phyloP scores from a whole-genome alignment of 768 basidiomycete genomes.

The Lactarius hatsudake region DNA sequence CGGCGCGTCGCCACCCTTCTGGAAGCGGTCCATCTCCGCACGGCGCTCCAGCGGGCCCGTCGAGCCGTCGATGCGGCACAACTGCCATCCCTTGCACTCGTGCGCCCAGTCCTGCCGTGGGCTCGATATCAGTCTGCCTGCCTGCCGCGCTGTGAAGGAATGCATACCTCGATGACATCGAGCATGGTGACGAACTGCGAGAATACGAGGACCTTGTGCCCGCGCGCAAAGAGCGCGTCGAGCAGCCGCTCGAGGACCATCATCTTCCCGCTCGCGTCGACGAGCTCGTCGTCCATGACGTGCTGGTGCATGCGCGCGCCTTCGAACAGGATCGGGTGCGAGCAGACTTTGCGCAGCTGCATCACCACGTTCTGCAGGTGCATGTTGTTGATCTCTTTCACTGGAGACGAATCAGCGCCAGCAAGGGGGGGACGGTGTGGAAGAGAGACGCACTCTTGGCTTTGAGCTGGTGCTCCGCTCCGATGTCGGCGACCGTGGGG shows the following conservation, averaged over 20 bases:
- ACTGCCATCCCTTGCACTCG: constrained; percentile 74
- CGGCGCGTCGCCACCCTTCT: constrained; percentile 58
- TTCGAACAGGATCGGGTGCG: constrained; percentile 88
- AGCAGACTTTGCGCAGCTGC: constrained; percentile 96
- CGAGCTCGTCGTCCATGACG: constrained; percentile 72
- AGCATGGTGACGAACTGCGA: constrained; percentile 97
- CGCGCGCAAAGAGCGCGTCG: constrained; percentile 70
- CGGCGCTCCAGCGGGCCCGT: constrained; percentile 80
- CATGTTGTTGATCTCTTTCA: constrained; percentile 87
- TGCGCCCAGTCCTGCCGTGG: constrained; percentile 76
- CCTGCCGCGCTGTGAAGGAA: constrained; percentile 5
- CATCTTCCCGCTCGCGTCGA: constrained; percentile 95
- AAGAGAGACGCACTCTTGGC: constrained; percentile 29
- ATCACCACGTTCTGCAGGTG: constrained; percentile 89
- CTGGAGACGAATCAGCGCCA: constrained; percentile 32
- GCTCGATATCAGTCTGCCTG: background rate
- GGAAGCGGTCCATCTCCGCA: constrained; percentile 83
- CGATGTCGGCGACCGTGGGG: constrained; percentile 44
- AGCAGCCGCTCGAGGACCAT: constrained; percentile 89
- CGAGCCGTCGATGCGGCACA: constrained; percentile 90
- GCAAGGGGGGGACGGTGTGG: background rate
- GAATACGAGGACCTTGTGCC: constrained; percentile 84
- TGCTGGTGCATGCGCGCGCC: constrained; percentile 68
- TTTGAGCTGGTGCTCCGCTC: constrained; percentile 54
- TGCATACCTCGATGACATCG: constrained; percentile 83